Conservation (phyloP, 352 stramenopile species). For the Pseudoperonospora humuli region DNA sequence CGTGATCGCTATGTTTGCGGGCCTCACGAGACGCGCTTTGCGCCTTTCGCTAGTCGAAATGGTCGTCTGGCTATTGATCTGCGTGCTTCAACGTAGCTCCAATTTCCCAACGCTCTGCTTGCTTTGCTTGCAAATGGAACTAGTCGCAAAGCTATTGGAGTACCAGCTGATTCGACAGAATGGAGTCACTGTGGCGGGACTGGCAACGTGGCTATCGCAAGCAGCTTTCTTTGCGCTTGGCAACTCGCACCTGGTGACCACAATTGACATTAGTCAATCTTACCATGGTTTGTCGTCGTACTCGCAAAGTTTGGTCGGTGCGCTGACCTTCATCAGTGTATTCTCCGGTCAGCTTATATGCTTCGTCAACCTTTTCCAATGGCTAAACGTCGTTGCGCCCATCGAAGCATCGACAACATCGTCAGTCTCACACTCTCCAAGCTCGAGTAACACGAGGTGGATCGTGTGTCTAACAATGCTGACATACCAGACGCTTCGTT, state of each 20-base stretch:
- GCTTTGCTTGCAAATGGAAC: conserved; percentile 41
- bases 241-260: conserved; percentile 86
- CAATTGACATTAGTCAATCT: conserved; percentile 84
- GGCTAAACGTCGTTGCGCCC: conserved; percentile 13
- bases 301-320: conserved; percentile 72
- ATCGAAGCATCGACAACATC: not conserved
- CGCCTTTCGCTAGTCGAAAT: conserved; percentile 31
- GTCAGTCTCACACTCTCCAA: not conserved
- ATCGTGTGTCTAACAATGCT: conserved; percentile 32
- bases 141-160: conserved; percentile 18
- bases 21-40: not conserved
- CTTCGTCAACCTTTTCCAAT: conserved; percentile 41
- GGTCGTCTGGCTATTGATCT: conserved; percentile 51
- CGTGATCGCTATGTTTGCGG: conserved; percentile 12
- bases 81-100: conserved; percentile 43
- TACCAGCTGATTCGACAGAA: conserved; percentile 4
- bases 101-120: conserved; percentile 58
- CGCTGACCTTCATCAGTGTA: conserved; percentile 65
- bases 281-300: conserved; percentile 77
- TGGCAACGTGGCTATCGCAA: conserved; percentile 49
- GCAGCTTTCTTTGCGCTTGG: conserved; percentile 77
- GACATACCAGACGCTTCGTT: conserved; percentile 48
- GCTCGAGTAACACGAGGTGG: not conserved
- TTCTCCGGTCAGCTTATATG: conserved; percentile 69
- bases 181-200: conserved; percentile 14